phyloP scores from a whole-genome alignment of 805 yeast species.

The Wickerhamomyces xylosicus region DNA sequence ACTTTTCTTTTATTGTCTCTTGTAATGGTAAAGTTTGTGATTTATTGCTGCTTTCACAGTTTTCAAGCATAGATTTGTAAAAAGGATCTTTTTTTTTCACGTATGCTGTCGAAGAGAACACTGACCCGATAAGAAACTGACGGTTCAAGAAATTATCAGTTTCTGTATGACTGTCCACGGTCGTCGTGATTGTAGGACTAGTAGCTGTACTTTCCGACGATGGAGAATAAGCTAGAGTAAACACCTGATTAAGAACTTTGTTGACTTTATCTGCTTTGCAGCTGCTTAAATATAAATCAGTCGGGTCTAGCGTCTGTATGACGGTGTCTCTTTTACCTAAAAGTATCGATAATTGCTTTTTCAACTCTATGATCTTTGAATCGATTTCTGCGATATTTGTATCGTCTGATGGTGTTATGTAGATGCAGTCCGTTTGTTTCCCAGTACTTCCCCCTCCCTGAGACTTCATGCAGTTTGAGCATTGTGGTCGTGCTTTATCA shows the following conservation, averaged over 20 bases:
- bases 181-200: too few relatives aligned
- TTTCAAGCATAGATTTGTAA: not conserved
- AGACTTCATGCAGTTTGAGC: not conserved
- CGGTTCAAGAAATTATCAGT: not conserved
- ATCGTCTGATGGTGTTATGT: not conserved
- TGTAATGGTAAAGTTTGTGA: not conserved
- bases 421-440: not conserved
- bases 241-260: not conserved
- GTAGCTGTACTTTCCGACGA: too few relatives aligned
- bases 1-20: not conserved
- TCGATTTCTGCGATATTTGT: not conserved
- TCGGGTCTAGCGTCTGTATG: not conserved
- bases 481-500: not conserved
- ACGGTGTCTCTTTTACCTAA: not conserved
- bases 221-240: not conserved
- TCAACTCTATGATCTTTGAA: not conserved
- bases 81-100: not conserved
- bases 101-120: not conserved
- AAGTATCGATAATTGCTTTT: not conserved
- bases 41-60: not conserved
- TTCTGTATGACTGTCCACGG: too few relatives aligned
- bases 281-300: not conserved
- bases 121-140: not conserved
- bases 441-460: not conserved
- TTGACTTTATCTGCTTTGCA: not conserved